A percentile compares a stretch with the other conserved stretches of the same genome.
These are phyloP conservation scores for Suillus tomentosus DNA, from an alignment of 768 basidiomycete species.

Conservation along the genomic window DNA sequence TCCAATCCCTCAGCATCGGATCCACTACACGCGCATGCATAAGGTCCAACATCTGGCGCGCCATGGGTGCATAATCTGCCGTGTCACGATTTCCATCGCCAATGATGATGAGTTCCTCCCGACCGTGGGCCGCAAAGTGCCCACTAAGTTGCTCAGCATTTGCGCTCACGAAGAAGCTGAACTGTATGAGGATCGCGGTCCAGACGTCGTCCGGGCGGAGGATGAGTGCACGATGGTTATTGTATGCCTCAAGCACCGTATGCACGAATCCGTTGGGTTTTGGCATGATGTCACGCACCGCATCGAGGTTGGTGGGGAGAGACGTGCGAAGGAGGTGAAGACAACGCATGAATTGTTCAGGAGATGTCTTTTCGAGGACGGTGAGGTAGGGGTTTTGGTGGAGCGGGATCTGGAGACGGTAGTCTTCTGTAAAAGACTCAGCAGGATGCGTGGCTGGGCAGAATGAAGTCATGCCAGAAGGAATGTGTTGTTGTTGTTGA, in stretches of 20 bases:
- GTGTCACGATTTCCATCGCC: conserved; percentile 11
- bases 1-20: conserved; percentile 28
- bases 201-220: conserved; percentile 48
- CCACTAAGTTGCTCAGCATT: conserved; percentile 35
- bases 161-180: conserved; percentile 36
- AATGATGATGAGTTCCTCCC: conserved; percentile 28
- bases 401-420: conserved; percentile 27
- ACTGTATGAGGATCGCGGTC: conserved; percentile 43
- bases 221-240: conserved; percentile 36
- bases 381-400: conserved; percentile 23
- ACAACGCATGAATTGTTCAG: conserved; percentile 25
- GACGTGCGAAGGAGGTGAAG: conserved; percentile 32
- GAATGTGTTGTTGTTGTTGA: neutral
- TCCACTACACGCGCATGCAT: conserved; percentile 29
- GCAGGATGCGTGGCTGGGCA: conserved; percentile 23
- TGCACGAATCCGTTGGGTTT: conserved; percentile 35
- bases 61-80: conserved; percentile 33
- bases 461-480: conserved; percentile 24
- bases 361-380: conserved; percentile 24
- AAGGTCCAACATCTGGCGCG: conserved; percentile 25
- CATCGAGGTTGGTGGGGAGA: conserved; percentile 21
- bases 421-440: conserved; percentile 34
- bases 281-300: conserved; percentile 20
- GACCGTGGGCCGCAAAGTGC: conserved; percentile 38
- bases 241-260: conserved; percentile 37